Percentiles rank a stretch among this genome's conserved stretches.
Evolutionary conservation across 2,329 filamentous ascomycete genomes (phyloP).

Genomic region (Fonsecaea pedrosoi): DNA sequence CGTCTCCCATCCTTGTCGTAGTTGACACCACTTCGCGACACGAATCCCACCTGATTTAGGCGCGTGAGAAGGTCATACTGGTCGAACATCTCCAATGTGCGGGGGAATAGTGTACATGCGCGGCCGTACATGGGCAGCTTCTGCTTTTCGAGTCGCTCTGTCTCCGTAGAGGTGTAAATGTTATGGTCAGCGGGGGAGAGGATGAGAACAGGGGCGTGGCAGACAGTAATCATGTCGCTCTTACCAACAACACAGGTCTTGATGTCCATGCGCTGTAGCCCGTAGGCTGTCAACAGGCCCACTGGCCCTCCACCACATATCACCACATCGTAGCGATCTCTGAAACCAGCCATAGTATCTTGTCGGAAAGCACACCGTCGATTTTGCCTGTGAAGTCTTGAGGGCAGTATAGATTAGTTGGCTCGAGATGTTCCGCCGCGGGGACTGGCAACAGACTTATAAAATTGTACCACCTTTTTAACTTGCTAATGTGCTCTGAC

Average conservation of each 20-base stretch:
- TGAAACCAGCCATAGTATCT: neutral
- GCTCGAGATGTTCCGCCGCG: neutral
- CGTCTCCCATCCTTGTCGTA: slow-evolving; percentile 11
- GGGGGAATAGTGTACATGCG: slow-evolving; percentile 7
- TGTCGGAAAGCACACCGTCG: neutral
- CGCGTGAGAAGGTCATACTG: slow-evolving; percentile 11
- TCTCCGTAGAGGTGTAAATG: neutral
- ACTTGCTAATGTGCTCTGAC: neutral
- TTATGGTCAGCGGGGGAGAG: neutral
- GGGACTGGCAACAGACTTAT: no score
- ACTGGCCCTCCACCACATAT: slow-evolving; percentile 11
- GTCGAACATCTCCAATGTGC: slow-evolving; percentile 15
- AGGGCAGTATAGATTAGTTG: neutral
- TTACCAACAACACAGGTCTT: slow-evolving; percentile 10
- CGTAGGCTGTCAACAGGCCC: slow-evolving; percentile 10
- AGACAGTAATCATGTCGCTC: neutral
- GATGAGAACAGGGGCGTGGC: neutral
- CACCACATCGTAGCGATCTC: slow-evolving; percentile 11
- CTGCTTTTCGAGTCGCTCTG: slow-evolving; percentile 11
- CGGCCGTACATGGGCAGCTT: slow-evolving; percentile 19
- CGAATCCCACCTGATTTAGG: slow-evolving; percentile 8
- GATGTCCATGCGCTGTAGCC: slow-evolving; percentile 16
- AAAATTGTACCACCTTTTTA: neutral
- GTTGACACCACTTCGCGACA: slow-evolving; percentile 8
- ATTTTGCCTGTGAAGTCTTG: neutral